Evolutionary conservation across 2,329 filamentous ascomycete species (phyloP).

Genomic region (Aspergillus floridensis): DNA sequence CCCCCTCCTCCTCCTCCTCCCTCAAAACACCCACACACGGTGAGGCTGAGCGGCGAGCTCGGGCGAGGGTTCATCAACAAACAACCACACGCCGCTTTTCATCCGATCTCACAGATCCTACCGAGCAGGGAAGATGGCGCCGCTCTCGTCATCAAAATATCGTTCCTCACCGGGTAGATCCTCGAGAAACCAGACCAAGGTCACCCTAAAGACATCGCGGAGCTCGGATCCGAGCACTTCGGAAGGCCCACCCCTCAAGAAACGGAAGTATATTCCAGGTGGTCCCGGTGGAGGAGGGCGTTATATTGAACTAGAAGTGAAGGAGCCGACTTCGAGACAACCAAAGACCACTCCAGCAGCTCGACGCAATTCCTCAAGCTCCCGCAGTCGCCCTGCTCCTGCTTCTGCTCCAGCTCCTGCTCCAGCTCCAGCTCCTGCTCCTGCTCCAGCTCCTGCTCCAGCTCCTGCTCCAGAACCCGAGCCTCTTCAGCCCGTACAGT

Average conservation of each 20-base stretch:
- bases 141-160: conserved; percentile 27
- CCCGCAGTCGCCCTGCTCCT: conserved; percentile 52
- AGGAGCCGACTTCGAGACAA: conserved; percentile 47
- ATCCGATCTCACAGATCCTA: neutral
- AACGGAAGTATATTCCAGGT: conserved; percentile 77
- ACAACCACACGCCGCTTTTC: conserved; percentile 1
- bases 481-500: conserved; percentile 17
- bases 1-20: too few relatives aligned
- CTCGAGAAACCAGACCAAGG: conserved; percentile 31
- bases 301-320: conserved; percentile 71
- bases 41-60: conserved; percentile 17
- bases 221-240: conserved; percentile 28
- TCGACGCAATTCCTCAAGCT: conserved; percentile 45
- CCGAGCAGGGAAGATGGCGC: conserved; percentile 28
- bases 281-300: conserved; percentile 82
- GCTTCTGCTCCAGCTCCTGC: too few relatives aligned
- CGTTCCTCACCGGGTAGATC: conserved; percentile 27
- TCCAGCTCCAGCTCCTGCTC: too few relatives aligned
- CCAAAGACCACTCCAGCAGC: conserved; percentile 15
- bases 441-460: too few relatives aligned
- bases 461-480: conserved; percentile 18
- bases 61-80: conserved; percentile 4
- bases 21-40: neutral
- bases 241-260: conserved; percentile 65
- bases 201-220: conserved; percentile 31